A percentile compares a stretch with the other conserved stretches of the same genome.
Conservation (phyloP, 129 eudicot species). For the Heracleum sosnowskyi region DNA sequence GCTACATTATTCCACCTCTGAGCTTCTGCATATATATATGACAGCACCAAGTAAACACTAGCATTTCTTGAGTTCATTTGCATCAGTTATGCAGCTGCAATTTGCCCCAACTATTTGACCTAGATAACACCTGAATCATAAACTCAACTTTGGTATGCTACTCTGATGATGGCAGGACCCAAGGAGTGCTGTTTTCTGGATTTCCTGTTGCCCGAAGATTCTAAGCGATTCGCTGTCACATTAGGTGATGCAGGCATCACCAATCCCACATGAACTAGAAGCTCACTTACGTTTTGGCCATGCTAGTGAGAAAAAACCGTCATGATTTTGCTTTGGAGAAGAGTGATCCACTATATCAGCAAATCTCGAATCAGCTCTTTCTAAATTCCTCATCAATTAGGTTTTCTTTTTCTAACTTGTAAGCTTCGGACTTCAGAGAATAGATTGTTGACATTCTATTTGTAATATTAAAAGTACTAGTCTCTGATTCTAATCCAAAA, state of each 20-base stretch:
- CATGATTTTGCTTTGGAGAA: conserved; percentile 63
- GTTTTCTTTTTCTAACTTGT: neutral
- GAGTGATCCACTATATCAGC: conserved; percentile 61
- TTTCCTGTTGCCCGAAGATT: neutral
- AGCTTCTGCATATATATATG: too few relatives aligned
- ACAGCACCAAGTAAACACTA: too few relatives aligned
- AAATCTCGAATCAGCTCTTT: conserved; percentile 27
- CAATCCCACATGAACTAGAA: conserved; percentile 51
- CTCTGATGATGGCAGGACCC: conserved; percentile 63
- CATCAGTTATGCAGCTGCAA: conserved; percentile 24
- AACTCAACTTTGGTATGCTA: conserved; percentile 71
- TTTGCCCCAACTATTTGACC: conserved; percentile 23
- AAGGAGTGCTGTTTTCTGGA: neutral
- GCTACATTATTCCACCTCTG: too few relatives aligned
- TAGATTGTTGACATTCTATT: neutral
- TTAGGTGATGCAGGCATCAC: conserved; percentile 28
- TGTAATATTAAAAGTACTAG: neutral
- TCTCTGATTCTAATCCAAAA: neutral
- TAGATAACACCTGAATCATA: conserved; percentile 96
- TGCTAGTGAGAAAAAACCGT: conserved; percentile 83
- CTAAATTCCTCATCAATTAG: neutral
- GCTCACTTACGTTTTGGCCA: conserved; percentile 66
- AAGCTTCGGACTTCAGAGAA: neutral
- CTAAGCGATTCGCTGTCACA: neutral
- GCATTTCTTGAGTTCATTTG: conserved; percentile 6